These are phyloP conservation scores for Drechslerella stenobrocha DNA, from an alignment of 2,329 filamentous ascomycete genomes.

Conservation along the genomic window DNA sequence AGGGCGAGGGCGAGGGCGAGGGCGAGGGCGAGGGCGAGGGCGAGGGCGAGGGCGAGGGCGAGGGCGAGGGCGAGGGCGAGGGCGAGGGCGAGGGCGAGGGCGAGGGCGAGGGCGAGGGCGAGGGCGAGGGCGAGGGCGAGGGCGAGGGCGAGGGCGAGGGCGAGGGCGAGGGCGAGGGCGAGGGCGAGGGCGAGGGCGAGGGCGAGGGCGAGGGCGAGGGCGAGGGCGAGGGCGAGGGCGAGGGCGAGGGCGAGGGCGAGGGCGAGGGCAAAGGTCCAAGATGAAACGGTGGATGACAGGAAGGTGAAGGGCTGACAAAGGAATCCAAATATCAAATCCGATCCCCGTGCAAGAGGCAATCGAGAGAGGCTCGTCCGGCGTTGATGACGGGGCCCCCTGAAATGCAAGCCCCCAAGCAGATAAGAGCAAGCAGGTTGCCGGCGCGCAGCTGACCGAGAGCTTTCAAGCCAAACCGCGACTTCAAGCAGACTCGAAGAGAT, in stretches of 20 bases:
- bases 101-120: too few relatives aligned
- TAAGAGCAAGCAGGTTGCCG: constrained; percentile 3
- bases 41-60: too few relatives aligned
- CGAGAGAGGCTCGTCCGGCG: neutral
- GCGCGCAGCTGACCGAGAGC: constrained; percentile 9
- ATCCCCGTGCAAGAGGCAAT: constrained; percentile 23
- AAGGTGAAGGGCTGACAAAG: constrained; percentile 25
- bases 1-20: too few relatives aligned
- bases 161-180: too few relatives aligned
- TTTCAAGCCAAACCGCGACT: neutral
- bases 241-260: neutral
- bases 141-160: too few relatives aligned
- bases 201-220: too few relatives aligned
- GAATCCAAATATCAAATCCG: constrained; percentile 13
- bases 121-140: too few relatives aligned
- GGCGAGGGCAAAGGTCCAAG: neutral
- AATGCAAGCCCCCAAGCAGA: neutral
- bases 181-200: too few relatives aligned
- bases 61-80: too few relatives aligned
- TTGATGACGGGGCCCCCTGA: too few relatives aligned
- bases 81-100: too few relatives aligned
- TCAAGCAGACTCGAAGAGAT: neutral
- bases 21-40: too few relatives aligned
- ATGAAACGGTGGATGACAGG: constrained; percentile 40
- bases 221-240: neutral